phyloP scores from a whole-genome alignment of 2,329 filamentous ascomycete genomes.

The Ophiocordyceps robertsii region DNA sequence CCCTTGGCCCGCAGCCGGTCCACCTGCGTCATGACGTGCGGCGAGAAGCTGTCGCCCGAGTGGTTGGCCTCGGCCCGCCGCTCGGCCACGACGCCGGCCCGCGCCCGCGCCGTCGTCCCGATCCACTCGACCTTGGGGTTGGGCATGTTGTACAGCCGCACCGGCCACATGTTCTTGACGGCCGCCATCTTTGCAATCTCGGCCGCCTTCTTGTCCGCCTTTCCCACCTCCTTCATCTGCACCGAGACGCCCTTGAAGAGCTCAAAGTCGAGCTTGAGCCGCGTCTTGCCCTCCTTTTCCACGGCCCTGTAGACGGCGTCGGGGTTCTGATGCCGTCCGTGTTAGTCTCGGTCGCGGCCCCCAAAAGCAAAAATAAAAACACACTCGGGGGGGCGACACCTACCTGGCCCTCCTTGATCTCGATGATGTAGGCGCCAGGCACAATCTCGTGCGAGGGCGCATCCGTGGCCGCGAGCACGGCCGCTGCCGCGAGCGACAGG shows the following conservation, averaged over 20 bases:
- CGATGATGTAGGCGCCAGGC: slow-evolving; percentile 9
- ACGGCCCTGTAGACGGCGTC: slow-evolving; percentile 6
- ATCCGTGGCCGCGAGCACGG: slow-evolving; percentile 3
- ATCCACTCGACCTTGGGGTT: slow-evolving; percentile 31
- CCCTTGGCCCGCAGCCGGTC: slow-evolving; percentile 36
- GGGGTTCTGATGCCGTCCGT: slow-evolving; percentile 7
- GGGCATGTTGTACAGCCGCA: slow-evolving; percentile 30
- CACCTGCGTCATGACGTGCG: slow-evolving; percentile 43
- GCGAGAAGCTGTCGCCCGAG: slow-evolving; percentile 25
- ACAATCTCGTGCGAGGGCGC: slow-evolving; percentile 1
- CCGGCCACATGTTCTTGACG: slow-evolving; percentile 36
- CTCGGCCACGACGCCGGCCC: slow-evolving; percentile 7
- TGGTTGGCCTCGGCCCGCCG: slow-evolving; percentile 7
- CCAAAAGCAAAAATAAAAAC: background rate
- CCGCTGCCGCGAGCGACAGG: slow-evolving; percentile 5
- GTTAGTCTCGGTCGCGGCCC: slow-evolving; percentile 7
- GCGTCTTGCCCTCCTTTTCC: slow-evolving; percentile 23
- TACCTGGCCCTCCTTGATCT: slow-evolving; percentile 7
- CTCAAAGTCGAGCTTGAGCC: slow-evolving; percentile 34
- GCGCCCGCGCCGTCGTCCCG: slow-evolving; percentile 13
- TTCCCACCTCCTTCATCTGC: slow-evolving; percentile 32
- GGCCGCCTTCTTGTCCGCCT: slow-evolving; percentile 26
- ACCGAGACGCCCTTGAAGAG: slow-evolving; percentile 43
- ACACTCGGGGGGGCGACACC: too few relatives aligned
- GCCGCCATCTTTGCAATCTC: slow-evolving; percentile 26